Evolutionary conservation across 306 rosid species (phyloP), one percentile per base, ranked within the genome.

Genomic region (Malus fusca): DNA sequence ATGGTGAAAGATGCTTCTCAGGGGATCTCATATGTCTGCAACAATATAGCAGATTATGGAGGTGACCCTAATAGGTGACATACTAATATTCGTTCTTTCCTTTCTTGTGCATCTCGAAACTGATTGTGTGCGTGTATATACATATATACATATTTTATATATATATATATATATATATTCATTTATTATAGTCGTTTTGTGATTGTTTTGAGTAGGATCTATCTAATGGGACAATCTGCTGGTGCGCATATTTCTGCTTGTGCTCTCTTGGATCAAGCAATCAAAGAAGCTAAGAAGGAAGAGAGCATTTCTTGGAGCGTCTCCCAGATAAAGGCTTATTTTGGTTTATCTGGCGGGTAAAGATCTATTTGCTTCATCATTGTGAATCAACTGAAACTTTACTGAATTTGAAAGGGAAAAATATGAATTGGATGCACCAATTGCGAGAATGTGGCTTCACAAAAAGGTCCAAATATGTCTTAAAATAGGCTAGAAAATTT

Each of bases 341-440:
- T 95, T 82, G 97, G 97, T 76, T 83, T 95, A 88, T 95, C 97
- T 48, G 99, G 99, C 85, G 96, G 99, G 99, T 95, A 88, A 88
- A 72, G 58, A 44, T 73, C 72, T 66, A 6, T 66, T 62, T 58
- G 6, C 53, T 66, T 40, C 56, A 46, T 79, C 68, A 40, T 73
- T 60, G 52, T 69, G 21, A 48, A 74, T 81, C 31, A 74, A 68
- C 8, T 44, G 21, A 28, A 53, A 69, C 13, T 75, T 35, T 68
- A 69, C 55, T 66, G 69, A 72, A 35, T 62, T 23, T 61, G 46
- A 69, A 52, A 51, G 19, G 19, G 8, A 9, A 69, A 19, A 35
- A 22, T 1, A 72, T 37, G 17, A 31, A 72, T 22, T 14, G 66
- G 66, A 25, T 61, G 66, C 66, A 26, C 11, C 66, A 61, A 25